Percentiles rank a stretch among this genome's conserved stretches.
These are phyloP conservation scores for Phialophora chinensis DNA, from an alignment of 2,329 filamentous ascomycete species.

Conservation along the genomic window DNA sequence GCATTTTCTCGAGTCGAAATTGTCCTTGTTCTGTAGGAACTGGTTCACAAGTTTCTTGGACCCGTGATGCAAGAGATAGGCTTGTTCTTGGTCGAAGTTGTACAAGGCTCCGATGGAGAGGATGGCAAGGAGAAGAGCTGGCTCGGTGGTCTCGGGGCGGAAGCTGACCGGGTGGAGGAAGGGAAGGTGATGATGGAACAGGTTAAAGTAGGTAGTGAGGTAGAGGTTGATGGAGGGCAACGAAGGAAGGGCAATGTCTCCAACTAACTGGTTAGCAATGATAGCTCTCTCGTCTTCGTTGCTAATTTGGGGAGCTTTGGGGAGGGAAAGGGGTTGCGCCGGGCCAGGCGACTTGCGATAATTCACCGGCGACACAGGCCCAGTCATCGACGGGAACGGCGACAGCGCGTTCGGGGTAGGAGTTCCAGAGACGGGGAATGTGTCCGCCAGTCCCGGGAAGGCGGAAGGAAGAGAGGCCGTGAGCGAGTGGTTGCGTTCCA, in stretches of 20 bases:
- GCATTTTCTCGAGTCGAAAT: conserved; percentile 97
- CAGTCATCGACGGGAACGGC: conserved; percentile 71
- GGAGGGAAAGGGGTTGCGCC: conserved; percentile 67
- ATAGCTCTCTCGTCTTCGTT: conserved; percentile 88
- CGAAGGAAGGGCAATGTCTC: conserved; percentile 86
- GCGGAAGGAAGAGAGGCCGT: conserved; percentile 68
- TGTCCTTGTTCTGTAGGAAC: conserved; percentile 97
- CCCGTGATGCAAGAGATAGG: conserved; percentile 95
- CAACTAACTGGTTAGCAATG: conserved; percentile 80
- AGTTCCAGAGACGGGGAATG: conserved; percentile 70
- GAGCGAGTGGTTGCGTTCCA: conserved; percentile 66
- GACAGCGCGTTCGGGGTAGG: conserved; percentile 76
- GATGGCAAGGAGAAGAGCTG: conserved; percentile 84
- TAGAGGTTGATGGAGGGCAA: conserved; percentile 85
- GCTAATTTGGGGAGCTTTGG: conserved; percentile 77
- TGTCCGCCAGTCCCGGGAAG: conserved; percentile 74
- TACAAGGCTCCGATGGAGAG: conserved; percentile 95
- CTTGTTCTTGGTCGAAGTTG: conserved; percentile 95
- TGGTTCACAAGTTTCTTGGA: conserved; percentile 97
- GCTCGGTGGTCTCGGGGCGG: conserved; percentile 76
- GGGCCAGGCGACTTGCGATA: conserved; percentile 73
- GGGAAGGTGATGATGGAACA: conserved; percentile 96
- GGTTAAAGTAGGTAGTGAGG: conserved; percentile 91
- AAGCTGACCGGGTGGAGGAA: conserved; percentile 95
- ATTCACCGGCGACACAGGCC: conserved; percentile 71